These are phyloP conservation scores for Paecilomyces dactylethromorphus DNA, from an alignment of 2,329 filamentous ascomycete genomes.

Conservation along the genomic window DNA sequence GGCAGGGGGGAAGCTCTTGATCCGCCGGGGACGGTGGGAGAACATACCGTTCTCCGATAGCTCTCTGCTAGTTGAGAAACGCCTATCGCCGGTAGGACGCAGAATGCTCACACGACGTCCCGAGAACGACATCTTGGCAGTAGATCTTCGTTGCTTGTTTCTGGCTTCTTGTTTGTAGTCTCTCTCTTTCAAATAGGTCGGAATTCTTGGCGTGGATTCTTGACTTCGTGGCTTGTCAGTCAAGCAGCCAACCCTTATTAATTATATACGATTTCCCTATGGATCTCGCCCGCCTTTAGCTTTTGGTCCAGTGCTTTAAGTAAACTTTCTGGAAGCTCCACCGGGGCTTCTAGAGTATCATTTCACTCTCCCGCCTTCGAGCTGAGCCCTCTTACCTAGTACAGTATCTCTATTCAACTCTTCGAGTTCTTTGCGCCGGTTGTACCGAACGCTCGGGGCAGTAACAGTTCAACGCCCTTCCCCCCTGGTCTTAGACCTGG, in stretches of 20 bases:
- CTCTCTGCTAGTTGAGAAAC: conserved; percentile 38
- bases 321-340: background rate
- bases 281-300: background rate
- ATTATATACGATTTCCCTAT: background rate
- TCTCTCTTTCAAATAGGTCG: background rate
- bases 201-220: background rate
- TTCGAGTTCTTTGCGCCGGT: background rate
- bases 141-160: conserved; percentile 3
- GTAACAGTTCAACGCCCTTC: background rate
- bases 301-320: background rate
- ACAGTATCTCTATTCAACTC: background rate
- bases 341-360: background rate
- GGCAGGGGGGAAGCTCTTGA: background rate
- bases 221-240: no score
- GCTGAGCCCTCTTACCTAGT: background rate
- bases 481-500: background rate
- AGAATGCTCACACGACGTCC: conserved; percentile 39
- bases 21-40: background rate
- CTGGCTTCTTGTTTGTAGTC: conserved; percentile 3
- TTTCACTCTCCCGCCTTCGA: background rate
- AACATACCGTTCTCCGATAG: conserved; percentile 40
- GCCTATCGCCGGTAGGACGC: conserved; percentile 28
- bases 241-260: no score
- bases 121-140: conserved; percentile 38
- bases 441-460: background rate